Conservation (phyloP, 768 basidiomycete genomes). For the Tephrocybe sp. region DNA sequence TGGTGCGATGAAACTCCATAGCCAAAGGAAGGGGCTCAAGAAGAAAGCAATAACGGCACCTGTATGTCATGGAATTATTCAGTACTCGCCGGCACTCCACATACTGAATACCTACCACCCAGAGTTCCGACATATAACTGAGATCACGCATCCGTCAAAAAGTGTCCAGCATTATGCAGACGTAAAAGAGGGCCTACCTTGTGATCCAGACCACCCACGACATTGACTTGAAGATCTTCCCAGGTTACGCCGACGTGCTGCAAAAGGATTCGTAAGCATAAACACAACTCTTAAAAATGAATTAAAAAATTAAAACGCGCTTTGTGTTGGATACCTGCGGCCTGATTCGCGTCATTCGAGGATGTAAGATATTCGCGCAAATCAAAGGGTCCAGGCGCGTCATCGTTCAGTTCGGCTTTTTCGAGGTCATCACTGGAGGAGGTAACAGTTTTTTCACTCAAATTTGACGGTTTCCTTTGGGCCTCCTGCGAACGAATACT, state of each 20-base stretch:
- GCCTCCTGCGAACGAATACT: conserved; percentile 26
- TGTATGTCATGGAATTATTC: conserved; percentile 18
- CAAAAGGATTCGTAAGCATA: not conserved
- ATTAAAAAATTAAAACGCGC: conserved; percentile 23
- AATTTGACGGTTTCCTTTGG: conserved; percentile 20
- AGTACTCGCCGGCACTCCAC: not conserved
- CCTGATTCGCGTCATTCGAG: conserved; percentile 64
- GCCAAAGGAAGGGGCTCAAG: conserved; percentile 47
- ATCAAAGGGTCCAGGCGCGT: conserved; percentile 46
- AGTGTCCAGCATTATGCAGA: not conserved
- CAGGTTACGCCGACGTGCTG: conserved; percentile 74
- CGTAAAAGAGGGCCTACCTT: conserved; percentile 40
- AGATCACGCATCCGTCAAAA: not conserved
- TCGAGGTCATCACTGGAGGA: conserved; percentile 46
- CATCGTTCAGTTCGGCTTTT: conserved; percentile 30
- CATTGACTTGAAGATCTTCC: conserved; percentile 67
- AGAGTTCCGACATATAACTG: conserved; percentile 63
- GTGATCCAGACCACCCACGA: conserved; percentile 50
- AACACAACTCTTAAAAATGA: not conserved
- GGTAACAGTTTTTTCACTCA: conserved; percentile 29
- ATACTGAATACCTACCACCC: conserved; percentile 39
- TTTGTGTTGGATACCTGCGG: conserved; percentile 70
- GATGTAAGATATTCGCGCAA: conserved; percentile 67
- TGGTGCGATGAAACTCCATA: conserved; percentile 41
- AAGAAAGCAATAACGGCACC: conserved; percentile 57